Percentiles rank a stretch among this genome's conserved stretches.
Evolutionary conservation across 768 basidiomycete species (phyloP).

Genomic region (Leucosporidium scottii): DNA sequence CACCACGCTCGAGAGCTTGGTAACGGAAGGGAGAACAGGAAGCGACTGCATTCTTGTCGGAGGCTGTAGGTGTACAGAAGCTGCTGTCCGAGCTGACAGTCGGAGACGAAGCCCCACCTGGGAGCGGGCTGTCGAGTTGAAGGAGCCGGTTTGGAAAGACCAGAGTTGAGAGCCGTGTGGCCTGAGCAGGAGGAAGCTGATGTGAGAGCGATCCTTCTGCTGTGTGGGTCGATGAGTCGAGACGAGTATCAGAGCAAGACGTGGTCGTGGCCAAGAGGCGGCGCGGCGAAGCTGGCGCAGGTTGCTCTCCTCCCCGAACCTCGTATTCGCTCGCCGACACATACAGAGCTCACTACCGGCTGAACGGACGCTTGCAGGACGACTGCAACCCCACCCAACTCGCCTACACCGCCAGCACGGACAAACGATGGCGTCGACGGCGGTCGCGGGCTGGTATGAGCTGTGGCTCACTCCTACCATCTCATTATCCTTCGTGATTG

Average conservation of each 20-base stretch:
- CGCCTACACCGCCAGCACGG: background rate
- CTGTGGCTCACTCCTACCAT: slow-evolving; percentile 21
- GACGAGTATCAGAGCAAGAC: no score
- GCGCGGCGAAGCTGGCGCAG: background rate
- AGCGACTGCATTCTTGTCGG: background rate
- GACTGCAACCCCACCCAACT: no score
- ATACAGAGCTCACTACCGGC: no score
- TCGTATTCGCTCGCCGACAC: no score
- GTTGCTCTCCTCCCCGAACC: no score
- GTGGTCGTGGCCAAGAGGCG: background rate
- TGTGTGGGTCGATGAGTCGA: no score
- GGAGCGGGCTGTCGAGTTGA: background rate
- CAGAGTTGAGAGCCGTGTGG: no score
- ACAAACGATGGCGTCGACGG: background rate
- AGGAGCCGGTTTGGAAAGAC: background rate
- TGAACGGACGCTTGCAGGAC: no score
- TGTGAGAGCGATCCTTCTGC: no score
- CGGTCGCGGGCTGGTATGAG: background rate
- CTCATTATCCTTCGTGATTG: slow-evolving; percentile 23
- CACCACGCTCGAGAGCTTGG: slow-evolving; percentile 18
- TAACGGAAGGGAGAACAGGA: background rate
- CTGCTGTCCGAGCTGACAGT: no score
- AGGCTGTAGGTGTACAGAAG: background rate
- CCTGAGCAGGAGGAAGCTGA: no score
- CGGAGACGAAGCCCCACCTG: background rate